Evolutionary conservation across 768 basidiomycete genomes (phyloP), one percentile per base, ranked within the genome.

Genomic region (Termitomyces sp.): DNA sequence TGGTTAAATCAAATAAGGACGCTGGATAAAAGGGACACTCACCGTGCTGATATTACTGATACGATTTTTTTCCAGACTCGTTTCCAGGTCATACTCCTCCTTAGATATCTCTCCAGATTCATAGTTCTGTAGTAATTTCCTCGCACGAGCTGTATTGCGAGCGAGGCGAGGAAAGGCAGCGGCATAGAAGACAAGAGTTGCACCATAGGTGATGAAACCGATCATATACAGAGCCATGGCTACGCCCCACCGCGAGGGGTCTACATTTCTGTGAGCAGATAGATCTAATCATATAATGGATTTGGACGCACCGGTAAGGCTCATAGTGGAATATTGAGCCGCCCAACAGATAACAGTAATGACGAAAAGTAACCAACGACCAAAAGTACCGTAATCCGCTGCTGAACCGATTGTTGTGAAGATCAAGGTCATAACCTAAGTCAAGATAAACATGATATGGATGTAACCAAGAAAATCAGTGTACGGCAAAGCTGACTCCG

Each of bases 41-140:
- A 91, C 91, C 47, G 88, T 92, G 68, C 87, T 89, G 64, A 92
- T 89, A 66, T 92, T 93, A 68, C 91, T 91, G 60, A 94, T 89
- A 63, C 86, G 76, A 63, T 92, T 94, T 80, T 92, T 92, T 75
- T 93, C 89, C 49, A 93, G 66, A 36, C 87, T 89, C 67, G 92
- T 90, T 67, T 91, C 90, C 15, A 64, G 68, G 67, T 92, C 91
- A 64, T 88, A 92, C 63, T 82, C 86, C 57, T 87, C 87, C 14
- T 74, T 72, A 0, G 77, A 66, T 12, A 87, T 84, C 61, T 87
- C 82, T 0, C 88, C 87, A 0, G 76, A 76, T 52, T 87, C 86
- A 59, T 82, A 85, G 65, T 78, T 81, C 53, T 81, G 81, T 38
- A 79, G 76, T 4, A 92, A 72, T 2, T 70, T 71, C 12, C 86